phyloP scores from a whole-genome alignment of 768 basidiomycete genomes.

The Agrocybe praecox region DNA sequence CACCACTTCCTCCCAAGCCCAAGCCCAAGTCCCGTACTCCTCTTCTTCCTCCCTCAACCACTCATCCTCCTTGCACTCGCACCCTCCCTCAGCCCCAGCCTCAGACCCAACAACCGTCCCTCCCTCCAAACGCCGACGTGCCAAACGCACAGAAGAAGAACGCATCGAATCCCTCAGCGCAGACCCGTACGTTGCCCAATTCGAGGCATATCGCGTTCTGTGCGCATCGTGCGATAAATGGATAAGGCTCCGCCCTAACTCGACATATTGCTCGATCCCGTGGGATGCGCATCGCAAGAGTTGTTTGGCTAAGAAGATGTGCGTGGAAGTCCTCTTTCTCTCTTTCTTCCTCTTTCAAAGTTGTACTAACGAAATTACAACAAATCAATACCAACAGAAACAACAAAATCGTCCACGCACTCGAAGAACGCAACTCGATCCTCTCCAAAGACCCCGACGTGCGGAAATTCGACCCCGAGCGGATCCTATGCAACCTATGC shows the following conservation, averaged over 20 bases:
- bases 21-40: too few relatives aligned
- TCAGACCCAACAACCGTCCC: slow-evolving; percentile 22
- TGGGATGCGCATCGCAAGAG: slow-evolving; percentile 88
- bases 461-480: slow-evolving; percentile 76
- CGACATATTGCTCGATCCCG: slow-evolving; percentile 86
- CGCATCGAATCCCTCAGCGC: slow-evolving; percentile 69
- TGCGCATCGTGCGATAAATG: slow-evolving; percentile 84
- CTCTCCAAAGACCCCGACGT: slow-evolving; percentile 69
- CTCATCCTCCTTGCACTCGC: neutral
- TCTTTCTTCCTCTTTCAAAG: too few relatives aligned
- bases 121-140: slow-evolving; percentile 48
- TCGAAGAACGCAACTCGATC: slow-evolving; percentile 60
- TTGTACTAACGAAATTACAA: too few relatives aligned
- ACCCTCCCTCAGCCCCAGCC: slow-evolving; percentile 2
- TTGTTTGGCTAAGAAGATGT: slow-evolving; percentile 80
- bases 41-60: neutral
- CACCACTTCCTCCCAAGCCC: neutral
- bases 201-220: slow-evolving; percentile 78
- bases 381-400: too few relatives aligned
- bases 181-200: slow-evolving; percentile 79
- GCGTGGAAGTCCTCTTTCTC: slow-evolving; percentile 33
- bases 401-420: slow-evolving; percentile 57
- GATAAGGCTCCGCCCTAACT: slow-evolving; percentile 85
- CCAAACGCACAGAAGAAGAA: slow-evolving; percentile 78
- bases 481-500: slow-evolving; percentile 69